Conservation (phyloP, 306 rosid species). For the Cucurbita argyrosperma region DNA sequence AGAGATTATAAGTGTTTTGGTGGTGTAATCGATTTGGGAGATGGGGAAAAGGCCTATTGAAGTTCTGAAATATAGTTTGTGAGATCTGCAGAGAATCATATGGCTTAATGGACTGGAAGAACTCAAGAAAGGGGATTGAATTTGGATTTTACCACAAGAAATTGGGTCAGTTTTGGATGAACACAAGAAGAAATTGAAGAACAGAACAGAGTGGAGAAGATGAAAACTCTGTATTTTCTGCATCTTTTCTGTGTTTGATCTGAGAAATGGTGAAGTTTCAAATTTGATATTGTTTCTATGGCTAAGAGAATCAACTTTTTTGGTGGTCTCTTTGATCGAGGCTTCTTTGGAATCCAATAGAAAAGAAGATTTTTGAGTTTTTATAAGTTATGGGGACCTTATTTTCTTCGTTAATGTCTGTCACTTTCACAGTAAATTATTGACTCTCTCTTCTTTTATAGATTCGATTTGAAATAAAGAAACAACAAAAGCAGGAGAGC, state of each 20-base stretch:
- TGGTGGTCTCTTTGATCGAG: background rate
- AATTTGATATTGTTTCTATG: background rate
- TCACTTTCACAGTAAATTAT: background rate
- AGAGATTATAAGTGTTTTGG: constrained; percentile 14
- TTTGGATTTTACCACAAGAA: constrained; percentile 25
- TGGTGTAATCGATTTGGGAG: constrained; percentile 16
- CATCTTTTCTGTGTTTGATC: constrained; percentile 18
- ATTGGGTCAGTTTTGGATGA: constrained; percentile 8
- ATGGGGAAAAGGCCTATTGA: constrained; percentile 21
- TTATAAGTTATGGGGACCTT: background rate
- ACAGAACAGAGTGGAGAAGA: constrained; percentile 17
- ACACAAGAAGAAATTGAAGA: constrained; percentile 16
- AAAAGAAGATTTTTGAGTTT: background rate
- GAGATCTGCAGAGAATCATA: constrained; percentile 24
- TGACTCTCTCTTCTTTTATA: background rate
- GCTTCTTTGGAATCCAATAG: constrained; percentile 1
- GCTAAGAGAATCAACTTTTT: background rate
- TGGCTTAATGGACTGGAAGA: constrained; percentile 19
- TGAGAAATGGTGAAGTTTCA: background rate
- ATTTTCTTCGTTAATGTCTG: background rate
- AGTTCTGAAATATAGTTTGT: constrained; percentile 17
- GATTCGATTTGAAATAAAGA: background rate
- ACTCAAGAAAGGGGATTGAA: constrained; percentile 26
- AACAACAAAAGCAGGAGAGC: background rate
- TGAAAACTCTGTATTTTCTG: constrained; percentile 16